Percentiles rank a stretch among this genome's conserved stretches.
These are phyloP conservation scores for Beauveria brongniartii DNA, from an alignment of 2,329 filamentous ascomycete species.

Conservation along the genomic window DNA sequence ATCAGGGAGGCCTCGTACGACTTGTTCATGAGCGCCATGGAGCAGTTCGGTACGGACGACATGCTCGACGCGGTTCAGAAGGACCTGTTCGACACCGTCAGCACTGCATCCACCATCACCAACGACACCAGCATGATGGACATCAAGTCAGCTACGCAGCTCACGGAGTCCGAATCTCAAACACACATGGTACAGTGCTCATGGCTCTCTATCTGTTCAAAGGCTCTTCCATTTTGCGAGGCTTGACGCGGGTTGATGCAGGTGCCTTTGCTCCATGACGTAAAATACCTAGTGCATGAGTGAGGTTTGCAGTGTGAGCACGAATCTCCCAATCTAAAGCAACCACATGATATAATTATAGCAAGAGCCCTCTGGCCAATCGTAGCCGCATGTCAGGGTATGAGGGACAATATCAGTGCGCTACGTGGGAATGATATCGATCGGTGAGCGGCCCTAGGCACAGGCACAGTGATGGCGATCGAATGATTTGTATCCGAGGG, in stretches of 20 bases:
- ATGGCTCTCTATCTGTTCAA: background rate
- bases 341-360: no score
- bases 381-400: background rate
- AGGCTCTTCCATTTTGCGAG: background rate
- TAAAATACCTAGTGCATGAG: background rate
- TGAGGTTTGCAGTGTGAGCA: background rate
- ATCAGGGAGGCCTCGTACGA: no score
- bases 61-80: no score
- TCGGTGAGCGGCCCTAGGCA: background rate
- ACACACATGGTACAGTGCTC: background rate
- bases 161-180: background rate
- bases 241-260: background rate
- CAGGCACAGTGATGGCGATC: background rate
- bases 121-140: no score
- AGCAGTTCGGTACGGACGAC: no score
- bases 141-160: no score
- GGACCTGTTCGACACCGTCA: no score
- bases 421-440: background rate
- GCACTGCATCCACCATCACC: no score
- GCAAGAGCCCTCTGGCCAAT: no score
- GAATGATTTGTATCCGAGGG: background rate
- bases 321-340: background rate
- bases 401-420: background rate
- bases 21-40: no score
- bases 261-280: background rate